These are phyloP conservation scores for Elsinoe fawcettii DNA, from an alignment of 2,329 filamentous ascomycete genomes.

Conservation along the genomic window DNA sequence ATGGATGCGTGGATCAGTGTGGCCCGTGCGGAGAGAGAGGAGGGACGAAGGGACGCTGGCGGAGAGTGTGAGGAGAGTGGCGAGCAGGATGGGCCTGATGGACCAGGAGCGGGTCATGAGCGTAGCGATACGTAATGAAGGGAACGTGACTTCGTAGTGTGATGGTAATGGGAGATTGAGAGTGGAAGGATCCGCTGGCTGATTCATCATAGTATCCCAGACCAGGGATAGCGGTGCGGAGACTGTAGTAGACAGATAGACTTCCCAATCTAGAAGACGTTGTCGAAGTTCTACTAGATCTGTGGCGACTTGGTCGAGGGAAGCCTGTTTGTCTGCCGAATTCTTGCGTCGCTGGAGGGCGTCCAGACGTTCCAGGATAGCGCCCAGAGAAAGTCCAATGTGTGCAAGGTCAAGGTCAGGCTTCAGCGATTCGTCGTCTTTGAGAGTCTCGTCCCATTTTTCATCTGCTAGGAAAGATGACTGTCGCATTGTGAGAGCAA, in stretches of 20 bases:
- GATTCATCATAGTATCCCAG: background rate
- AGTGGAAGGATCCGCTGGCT: conserved; percentile 10
- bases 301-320: background rate
- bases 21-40: background rate
- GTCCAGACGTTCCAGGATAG: background rate
- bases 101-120: conserved; percentile 17
- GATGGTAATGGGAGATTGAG: background rate
- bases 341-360: background rate
- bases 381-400: background rate
- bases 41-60: background rate
- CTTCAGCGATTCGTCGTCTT: background rate
- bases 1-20: background rate
- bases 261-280: conserved; percentile 1
- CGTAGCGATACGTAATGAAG: conserved; percentile 9
- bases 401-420: conserved; percentile 2
- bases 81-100: conserved; percentile 18
- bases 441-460: background rate
- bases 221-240: background rate
- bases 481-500: conserved; percentile 3
- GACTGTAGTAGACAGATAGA: background rate
- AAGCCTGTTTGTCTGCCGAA: background rate
- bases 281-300: background rate
- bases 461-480: background rate
- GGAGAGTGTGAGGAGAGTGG: conserved; percentile 5
- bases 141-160: conserved; percentile 7